Percentiles rank a stretch among this genome's conserved stretches.
These are phyloP conservation scores for Aspergillus spinulosporus DNA, from an alignment of 2,329 filamentous ascomycete species.

Conservation along the genomic window DNA sequence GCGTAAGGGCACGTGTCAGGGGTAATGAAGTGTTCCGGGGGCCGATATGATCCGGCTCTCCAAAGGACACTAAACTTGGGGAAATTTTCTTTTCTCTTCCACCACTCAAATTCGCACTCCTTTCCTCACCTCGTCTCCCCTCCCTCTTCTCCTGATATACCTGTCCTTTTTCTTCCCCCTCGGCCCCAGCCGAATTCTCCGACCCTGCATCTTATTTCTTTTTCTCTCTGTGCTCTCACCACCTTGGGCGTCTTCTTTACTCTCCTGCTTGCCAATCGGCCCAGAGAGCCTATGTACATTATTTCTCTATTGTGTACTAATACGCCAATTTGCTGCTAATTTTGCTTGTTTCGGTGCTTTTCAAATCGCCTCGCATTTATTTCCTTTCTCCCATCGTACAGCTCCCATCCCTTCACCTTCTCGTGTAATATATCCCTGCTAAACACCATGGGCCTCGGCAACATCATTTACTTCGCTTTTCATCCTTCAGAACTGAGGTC, in stretches of 20 bases:
- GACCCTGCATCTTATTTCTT: background rate
- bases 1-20: background rate
- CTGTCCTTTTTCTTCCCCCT: slow-evolving; percentile 5
- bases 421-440: slow-evolving; percentile 16
- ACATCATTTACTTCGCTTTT: slow-evolving; percentile 68
- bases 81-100: slow-evolving; percentile 11
- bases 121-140: slow-evolving; percentile 9
- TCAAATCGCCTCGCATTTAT: background rate
- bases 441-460: slow-evolving; percentile 44
- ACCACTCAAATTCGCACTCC: slow-evolving; percentile 10
- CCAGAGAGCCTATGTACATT: slow-evolving; percentile 16
- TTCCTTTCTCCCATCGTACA: slow-evolving; percentile 15
- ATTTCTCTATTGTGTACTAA: slow-evolving; percentile 11
- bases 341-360: slow-evolving; percentile 8
- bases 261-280: slow-evolving; percentile 7
- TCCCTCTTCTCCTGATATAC: slow-evolving; percentile 9
- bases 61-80: background rate
- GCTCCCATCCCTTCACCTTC: slow-evolving; percentile 16
- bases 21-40: slow-evolving; percentile 6
- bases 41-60: slow-evolving; percentile 10
- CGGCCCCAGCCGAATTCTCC: background rate
- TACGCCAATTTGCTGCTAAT: slow-evolving; percentile 13
- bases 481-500: slow-evolving; percentile 77
- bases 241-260: background rate
- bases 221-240: background rate